Conservation (phyloP, 2,329 filamentous ascomycete genomes). For the Calonectria hongkongensis region DNA sequence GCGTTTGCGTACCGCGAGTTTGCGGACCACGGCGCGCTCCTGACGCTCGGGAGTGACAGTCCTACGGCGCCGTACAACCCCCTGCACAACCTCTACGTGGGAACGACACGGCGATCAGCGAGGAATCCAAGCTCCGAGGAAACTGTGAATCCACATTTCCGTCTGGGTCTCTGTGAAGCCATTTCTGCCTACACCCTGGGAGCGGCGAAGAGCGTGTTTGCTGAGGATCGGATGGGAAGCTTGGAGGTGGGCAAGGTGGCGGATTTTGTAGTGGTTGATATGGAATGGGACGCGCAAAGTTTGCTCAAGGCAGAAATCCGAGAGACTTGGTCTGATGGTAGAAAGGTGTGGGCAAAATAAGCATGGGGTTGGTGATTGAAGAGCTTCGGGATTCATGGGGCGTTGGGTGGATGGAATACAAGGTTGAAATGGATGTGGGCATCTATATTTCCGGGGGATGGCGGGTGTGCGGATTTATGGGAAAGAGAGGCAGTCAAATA, state of each 20-base stretch:
- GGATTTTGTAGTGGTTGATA: constrained; percentile 63
- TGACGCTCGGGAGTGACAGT: constrained; percentile 73
- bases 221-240: constrained; percentile 68
- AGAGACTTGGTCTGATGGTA: constrained; percentile 34
- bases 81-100: constrained; percentile 72
- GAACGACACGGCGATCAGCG: constrained; percentile 71
- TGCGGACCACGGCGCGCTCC: constrained; percentile 67
- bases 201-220: constrained; percentile 72
- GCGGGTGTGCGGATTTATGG: no score
- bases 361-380: background rate
- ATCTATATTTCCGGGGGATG: background rate
- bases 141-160: constrained; percentile 70
- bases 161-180: constrained; percentile 68
- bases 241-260: constrained; percentile 70
- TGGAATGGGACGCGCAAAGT: constrained; percentile 36
- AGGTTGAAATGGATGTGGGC: background rate
- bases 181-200: constrained; percentile 70
- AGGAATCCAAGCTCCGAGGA: constrained; percentile 63
- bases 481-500: no score
- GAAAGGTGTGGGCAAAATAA: constrained; percentile 17
- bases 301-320: constrained; percentile 32
- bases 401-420: background rate
- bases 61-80: constrained; percentile 73
- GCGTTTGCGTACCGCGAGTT: constrained; percentile 78
- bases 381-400: background rate